These are phyloP conservation scores for Dunaliella sp. DNA, from an alignment of 139 green algal genomes.

Conservation along the genomic window DNA sequence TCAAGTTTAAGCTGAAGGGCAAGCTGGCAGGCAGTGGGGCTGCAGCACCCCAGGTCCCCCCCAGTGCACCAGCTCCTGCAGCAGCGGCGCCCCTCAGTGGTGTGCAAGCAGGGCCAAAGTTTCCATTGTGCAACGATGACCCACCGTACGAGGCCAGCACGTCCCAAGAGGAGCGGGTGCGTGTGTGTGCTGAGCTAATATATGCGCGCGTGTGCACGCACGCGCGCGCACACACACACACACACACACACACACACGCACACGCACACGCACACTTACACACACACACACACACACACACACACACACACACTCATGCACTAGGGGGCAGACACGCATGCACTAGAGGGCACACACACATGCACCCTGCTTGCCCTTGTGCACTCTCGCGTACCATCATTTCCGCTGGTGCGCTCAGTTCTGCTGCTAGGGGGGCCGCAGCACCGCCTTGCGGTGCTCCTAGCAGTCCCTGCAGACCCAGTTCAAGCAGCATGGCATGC, in stretches of 20 bases:
- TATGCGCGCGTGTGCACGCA: background rate
- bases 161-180: background rate
- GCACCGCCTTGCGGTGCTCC: too few species aligned
- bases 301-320: too few species aligned
- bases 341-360: too few species aligned
- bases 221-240: background rate
- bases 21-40: constrained; percentile 2
- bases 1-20: constrained; percentile 11
- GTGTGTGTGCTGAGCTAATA: background rate
- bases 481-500: too few species aligned
- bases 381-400: too few species aligned
- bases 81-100: background rate
- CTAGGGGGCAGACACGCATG: too few species aligned
- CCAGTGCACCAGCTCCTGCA: background rate
- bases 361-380: too few species aligned
- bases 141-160: background rate
- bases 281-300: too few species aligned
- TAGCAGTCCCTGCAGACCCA: too few species aligned
- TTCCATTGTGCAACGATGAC: background rate
- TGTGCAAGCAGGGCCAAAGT: background rate
- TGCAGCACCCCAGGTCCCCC: background rate
- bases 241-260: background rate
- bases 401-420: too few species aligned
- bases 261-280: too few species aligned
- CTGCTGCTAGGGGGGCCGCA: too few species aligned